Percentiles rank a stretch among this genome's conserved stretches.
These are phyloP conservation scores for Fusarium nanum DNA, from an alignment of 2,329 filamentous ascomycete genomes.

Conservation along the genomic window DNA sequence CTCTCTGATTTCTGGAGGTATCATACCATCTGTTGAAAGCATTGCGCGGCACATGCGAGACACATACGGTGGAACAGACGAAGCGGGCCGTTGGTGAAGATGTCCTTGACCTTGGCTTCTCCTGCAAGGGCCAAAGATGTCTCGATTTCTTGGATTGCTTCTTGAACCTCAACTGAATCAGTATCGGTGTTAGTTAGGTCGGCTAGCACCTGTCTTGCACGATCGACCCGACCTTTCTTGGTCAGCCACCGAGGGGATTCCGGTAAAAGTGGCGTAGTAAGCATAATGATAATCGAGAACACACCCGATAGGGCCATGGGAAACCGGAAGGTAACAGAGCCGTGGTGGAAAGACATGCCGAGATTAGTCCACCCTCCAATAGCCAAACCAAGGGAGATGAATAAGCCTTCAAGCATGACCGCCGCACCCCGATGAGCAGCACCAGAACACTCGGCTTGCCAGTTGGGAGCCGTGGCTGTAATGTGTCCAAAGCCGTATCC, in stretches of 20 bases:
- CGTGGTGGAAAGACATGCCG: conserved; percentile 2
- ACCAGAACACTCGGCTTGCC: conserved; percentile 9
- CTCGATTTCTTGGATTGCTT: neutral
- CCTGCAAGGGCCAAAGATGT: conserved; percentile 2
- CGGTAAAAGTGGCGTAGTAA: neutral
- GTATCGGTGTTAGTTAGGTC: neutral
- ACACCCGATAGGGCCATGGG: neutral
- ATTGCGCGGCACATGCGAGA: conserved; percentile 2
- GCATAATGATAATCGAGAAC: neutral
- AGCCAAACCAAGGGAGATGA: neutral
- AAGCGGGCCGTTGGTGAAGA: neutral
- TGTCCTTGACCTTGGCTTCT: conserved; percentile 3
- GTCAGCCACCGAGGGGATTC: conserved; percentile 9
- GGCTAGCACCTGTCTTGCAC: neutral
- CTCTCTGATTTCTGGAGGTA: too few relatives aligned
- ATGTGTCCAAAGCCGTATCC: conserved; percentile 8
- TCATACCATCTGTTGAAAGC: conserved; percentile 5
- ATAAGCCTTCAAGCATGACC: conserved; percentile 6
- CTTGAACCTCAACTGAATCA: neutral
- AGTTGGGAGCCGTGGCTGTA: conserved; percentile 5
- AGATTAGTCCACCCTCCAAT: conserved; percentile 4
- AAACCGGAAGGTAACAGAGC: conserved; percentile 2
- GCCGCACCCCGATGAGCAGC: conserved; percentile 4
- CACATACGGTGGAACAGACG: conserved; percentile 6
- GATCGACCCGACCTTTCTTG: neutral